These are phyloP conservation scores for Crotalaria pallida DNA, from an alignment of 306 rosid genomes.

Conservation along the genomic window DNA sequence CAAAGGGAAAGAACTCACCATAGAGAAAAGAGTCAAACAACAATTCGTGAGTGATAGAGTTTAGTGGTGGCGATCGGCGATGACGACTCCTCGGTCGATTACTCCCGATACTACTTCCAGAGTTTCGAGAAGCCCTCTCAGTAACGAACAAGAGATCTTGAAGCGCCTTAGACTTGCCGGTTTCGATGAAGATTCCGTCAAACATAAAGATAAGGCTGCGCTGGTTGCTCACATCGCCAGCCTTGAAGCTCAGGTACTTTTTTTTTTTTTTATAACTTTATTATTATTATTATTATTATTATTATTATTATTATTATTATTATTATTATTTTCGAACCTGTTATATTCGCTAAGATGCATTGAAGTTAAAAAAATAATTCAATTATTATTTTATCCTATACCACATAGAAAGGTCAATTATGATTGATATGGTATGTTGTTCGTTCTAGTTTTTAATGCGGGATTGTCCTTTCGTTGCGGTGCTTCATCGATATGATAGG, in stretches of 20 bases:
- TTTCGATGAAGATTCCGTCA: slow-evolving; percentile 58
- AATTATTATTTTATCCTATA: neutral
- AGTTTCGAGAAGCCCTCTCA: slow-evolving; percentile 50
- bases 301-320: too few relatives aligned
- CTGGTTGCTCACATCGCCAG: slow-evolving; percentile 67
- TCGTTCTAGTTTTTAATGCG: neutral
- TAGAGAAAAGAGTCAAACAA: neutral
- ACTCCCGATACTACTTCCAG: slow-evolving; percentile 42
- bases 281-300: too few relatives aligned
- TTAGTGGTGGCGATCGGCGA: slow-evolving; percentile 15
- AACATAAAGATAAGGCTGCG: slow-evolving; percentile 64
- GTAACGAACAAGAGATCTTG: slow-evolving; percentile 63
- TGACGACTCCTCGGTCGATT: slow-evolving; percentile 39
- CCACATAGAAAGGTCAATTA: neutral
- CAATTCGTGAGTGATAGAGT: neutral
- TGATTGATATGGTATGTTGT: neutral
- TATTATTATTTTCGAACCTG: too few relatives aligned
- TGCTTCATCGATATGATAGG: neutral
- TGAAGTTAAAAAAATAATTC: neutral
- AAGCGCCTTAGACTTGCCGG: slow-evolving; percentile 57
- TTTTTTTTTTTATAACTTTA: too few relatives aligned
- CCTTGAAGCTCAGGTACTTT: slow-evolving; percentile 64
- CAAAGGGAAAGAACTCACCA: too few relatives aligned
- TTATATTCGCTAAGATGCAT: neutral
- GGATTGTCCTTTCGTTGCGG: neutral